Evolutionary conservation across 345 rosid species (phyloP), one percentile per base, ranked within the genome.

Genomic region (Geranium brycei): DNA sequence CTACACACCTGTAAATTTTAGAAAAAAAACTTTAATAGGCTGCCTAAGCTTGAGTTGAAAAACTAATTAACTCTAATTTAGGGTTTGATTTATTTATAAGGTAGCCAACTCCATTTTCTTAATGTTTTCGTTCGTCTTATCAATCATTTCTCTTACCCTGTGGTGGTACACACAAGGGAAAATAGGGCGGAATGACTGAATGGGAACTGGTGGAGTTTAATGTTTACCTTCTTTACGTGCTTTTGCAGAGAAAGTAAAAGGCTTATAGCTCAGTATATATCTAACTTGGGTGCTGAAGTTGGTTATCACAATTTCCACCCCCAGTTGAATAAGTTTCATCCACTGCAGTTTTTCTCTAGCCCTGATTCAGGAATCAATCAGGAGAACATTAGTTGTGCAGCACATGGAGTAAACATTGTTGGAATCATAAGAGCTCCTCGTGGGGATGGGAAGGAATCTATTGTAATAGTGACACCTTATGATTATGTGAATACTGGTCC

Each of bases 351-450:
- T 71, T 93, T 90, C 76, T 83, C 97, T 55, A 63, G 72, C 57
- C 83, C 80, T 51, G 79, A 67, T 68, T 76, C 84, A 56, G 75
- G 71, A 67, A 59, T 68, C 58, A 59, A 59, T 58, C 79, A 58
- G 28, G 82, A 74, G 71, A 85, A 83, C 75, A 69, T 70, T 23
- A 86, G 79, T 63, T 88, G 89, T 75, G 76, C 83, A 5, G 74
- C 81, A 11, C 75, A 81, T 68, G 91, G 91, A 3, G 55, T 81
- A 64, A 83, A 70, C 64, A 60, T 69, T 60, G 68, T 77, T 53
- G 88, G 97, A 65, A 86, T 90, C 59, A 80, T 88, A 74, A 88
- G 99, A 82, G 99, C 99, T 51, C 87, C 96, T 40, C 95, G 82
- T 57, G 96, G 91, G 72, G 99, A 93, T 58, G 96, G 97, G 58